Evolutionary conservation across 805 yeast species (phyloP).

Genomic region (Huiozyma sinensis): DNA sequence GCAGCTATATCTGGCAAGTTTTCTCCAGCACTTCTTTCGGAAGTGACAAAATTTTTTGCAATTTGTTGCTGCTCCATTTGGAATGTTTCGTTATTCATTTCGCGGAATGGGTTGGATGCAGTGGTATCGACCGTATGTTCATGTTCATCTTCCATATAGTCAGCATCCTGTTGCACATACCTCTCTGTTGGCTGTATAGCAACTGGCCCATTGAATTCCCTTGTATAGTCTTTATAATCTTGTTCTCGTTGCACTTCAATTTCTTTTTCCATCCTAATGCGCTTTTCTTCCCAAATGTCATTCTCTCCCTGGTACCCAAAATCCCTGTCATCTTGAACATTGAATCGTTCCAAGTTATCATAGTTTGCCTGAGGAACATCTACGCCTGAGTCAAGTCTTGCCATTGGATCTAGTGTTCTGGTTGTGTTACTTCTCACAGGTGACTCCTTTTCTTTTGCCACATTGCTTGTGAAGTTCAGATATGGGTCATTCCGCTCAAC

Average conservation of each 20-base stretch:
- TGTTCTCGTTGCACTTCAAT: constrained; percentile 5
- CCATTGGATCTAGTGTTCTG: constrained; percentile 6
- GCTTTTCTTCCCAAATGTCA: constrained; percentile 13
- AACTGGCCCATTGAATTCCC: neutral
- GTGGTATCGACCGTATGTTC: constrained; percentile 1
- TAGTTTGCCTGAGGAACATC: neutral
- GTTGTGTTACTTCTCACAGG: constrained; percentile 8
- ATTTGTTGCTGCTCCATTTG: constrained; percentile 10
- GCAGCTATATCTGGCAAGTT: neutral
- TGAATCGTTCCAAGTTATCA: neutral
- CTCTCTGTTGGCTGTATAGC: neutral
- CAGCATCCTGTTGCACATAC: neutral
- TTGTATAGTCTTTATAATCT: neutral
- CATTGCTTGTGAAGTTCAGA: constrained; percentile 20
- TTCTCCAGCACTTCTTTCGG: neutral
- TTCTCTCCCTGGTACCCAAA: constrained; percentile 10
- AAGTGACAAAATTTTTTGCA: constrained; percentile 4
- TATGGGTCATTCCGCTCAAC: constrained; percentile 22
- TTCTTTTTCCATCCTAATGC: constrained; percentile 10
- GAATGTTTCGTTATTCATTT: constrained; percentile 15
- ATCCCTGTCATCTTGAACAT: constrained; percentile 8
- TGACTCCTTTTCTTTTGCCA: constrained; percentile 8
- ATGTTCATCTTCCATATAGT: constrained; percentile 1
- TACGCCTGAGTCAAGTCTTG: constrained; percentile 1
- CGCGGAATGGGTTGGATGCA: constrained; percentile 19